Base-by-base conservation (phyloP, 345 rosid species). In the Schrenkiella parvula region DNA sequence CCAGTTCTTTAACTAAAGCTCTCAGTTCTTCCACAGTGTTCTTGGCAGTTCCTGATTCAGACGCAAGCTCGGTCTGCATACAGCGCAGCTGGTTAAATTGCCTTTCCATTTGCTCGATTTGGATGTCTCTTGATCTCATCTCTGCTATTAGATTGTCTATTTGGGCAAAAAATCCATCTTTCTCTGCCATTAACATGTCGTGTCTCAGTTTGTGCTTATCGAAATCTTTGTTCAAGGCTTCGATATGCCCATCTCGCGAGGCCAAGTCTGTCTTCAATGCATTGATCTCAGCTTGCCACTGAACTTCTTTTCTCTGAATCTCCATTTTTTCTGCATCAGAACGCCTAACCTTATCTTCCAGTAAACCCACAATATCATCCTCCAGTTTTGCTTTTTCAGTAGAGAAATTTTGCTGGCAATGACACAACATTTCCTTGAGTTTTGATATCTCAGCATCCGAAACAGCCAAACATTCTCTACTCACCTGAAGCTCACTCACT, bases 361-460 rank as follows among this genome's bases (percentile, higher is more conserved):
- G 38, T 7, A 85, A 48, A 41, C 64, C 63, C 25, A 77, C 48
- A 43, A 81, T 79, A 35, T 86, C 85, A 42, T 66, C 73, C 71
- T 83, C 86, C 63, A 90, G 62, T 29, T 82, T 85, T 15, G 82
- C 83, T 71, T 80, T 89, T 34, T 87, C 96, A 11, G 72, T 64
- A 47, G 79, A 75, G 56, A 84, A 86, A 51, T 77, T 84, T 66
- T 75, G 73, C 73, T 84, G 82, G 7, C 85, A 79, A 68, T 85
- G 86, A 19, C 80, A 81, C 41, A 85, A 78, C 78, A 65, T 56
- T 25, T 48, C 58, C 29, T 56, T 80, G 34, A 85, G 73, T 46
- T 58, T 64, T 13, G 64, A 65, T 17, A 78, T 82, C 76, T 79
- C 79, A 72, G 75, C 80, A 19, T 78, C 78, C 19, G 85, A 80